Evolutionary conservation across 78 protist genomes (phyloP).

Genomic region (Anaeramoeba ignava): DNA sequence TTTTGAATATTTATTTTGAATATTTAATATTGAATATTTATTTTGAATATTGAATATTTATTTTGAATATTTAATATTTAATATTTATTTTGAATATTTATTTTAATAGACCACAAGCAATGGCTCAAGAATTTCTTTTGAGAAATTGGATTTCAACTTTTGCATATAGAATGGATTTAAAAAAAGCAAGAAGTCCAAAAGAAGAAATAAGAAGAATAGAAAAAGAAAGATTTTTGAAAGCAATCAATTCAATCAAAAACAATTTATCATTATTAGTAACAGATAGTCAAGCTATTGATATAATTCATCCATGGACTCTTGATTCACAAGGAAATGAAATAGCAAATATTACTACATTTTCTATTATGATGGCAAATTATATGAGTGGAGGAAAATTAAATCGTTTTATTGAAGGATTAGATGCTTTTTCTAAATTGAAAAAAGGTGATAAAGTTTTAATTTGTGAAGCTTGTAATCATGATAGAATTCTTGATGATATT

Average conservation of each 20-base stretch:
- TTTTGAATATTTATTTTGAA: too few species aligned
- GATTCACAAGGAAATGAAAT: not conserved
- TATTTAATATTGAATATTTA: too few species aligned
- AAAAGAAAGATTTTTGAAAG: not conserved
- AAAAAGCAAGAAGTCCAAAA: not conserved
- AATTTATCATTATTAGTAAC: not conserved
- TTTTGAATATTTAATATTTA: too few species aligned
- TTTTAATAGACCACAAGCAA: conserved; percentile 3
- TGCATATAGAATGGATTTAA: not conserved
- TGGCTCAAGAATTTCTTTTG: not conserved
- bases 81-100: too few species aligned
- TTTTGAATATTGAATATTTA: too few species aligned
- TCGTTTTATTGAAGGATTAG: conserved; percentile 19
- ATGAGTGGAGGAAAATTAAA: conserved; percentile 14
- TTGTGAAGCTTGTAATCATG: conserved; percentile 30
- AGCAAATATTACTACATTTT: conserved; percentile 19
- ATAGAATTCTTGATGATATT: conserved; percentile 20
- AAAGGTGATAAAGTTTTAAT: conserved; percentile 22
- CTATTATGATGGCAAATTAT: conserved; percentile 20
- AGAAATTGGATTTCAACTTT: not conserved
- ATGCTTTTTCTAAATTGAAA: not conserved
- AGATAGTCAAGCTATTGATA: not conserved
- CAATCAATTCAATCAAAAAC: not conserved
- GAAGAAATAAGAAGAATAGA: not conserved
- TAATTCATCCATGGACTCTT: not conserved